phyloP scores from a whole-genome alignment of 192 early-diverging fungal species.

The Piromyces sp. region DNA sequence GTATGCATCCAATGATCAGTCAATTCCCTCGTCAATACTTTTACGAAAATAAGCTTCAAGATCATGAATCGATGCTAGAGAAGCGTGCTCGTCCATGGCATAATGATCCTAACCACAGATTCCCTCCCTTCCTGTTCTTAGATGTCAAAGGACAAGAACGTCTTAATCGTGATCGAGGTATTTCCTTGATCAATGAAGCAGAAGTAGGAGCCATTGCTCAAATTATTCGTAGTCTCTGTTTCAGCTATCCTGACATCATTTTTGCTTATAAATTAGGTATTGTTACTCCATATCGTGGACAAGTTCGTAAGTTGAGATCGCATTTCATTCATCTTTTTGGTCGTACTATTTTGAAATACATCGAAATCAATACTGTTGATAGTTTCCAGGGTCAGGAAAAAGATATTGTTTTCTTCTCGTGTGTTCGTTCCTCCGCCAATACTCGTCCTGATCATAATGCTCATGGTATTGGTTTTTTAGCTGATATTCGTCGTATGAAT shows the following conservation, averaged over 20 bases:
- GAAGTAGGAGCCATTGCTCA: neutral
- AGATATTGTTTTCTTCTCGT: constrained; percentile 89
- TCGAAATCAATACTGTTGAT: constrained; percentile 89
- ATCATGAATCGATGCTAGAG: constrained; percentile 51
- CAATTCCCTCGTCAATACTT: constrained; percentile 59
- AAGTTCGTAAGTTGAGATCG: constrained; percentile 50
- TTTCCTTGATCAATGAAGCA: neutral
- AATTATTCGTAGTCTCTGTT: neutral
- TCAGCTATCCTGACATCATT: constrained; percentile 1
- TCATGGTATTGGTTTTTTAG: constrained; percentile 56
- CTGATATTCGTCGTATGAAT: constrained; percentile 77
- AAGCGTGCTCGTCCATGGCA: constrained; percentile 62
- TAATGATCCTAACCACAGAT: constrained; percentile 10
- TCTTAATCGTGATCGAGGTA: neutral
- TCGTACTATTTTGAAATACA: constrained; percentile 29
- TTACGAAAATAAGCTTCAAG: constrained; percentile 54
- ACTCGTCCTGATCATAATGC: constrained; percentile 5
- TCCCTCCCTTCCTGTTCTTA: constrained; percentile 60
- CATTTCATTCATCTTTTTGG: constrained; percentile 49
- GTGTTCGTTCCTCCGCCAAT: constrained; percentile 55
- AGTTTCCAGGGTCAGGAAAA: constrained; percentile 97
- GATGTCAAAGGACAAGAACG: constrained; percentile 29
- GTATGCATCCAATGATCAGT: constrained; percentile 89
- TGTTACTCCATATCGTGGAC: constrained; percentile 86
- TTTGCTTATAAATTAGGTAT: constrained; percentile 59